phyloP scores from a whole-genome alignment of 2,329 filamentous ascomycete genomes.

The Fusarium ambrosium region DNA sequence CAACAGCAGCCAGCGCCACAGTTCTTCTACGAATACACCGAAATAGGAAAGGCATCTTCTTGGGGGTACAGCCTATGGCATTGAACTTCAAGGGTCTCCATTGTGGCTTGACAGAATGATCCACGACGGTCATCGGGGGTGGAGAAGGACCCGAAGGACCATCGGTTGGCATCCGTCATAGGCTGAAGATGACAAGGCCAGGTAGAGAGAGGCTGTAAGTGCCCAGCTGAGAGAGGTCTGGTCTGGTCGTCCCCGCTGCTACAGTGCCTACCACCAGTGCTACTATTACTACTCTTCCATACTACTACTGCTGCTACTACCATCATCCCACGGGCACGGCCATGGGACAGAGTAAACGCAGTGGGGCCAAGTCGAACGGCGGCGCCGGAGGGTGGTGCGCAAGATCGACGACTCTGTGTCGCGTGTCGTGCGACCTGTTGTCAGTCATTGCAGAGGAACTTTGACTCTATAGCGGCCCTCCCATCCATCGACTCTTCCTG shows the following conservation, averaged over 20 bases:
- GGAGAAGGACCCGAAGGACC: neutral
- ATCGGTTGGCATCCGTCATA: neutral
- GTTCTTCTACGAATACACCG: neutral
- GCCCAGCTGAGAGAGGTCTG: neutral
- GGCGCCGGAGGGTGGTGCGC: neutral
- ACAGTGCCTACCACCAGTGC: neutral
- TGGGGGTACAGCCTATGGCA: neutral
- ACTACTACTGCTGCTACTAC: neutral
- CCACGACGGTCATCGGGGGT: neutral
- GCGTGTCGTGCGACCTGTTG: neutral
- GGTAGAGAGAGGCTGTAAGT: neutral
- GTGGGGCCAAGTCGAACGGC: slow-evolving; percentile 10
- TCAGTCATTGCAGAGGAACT: neutral
- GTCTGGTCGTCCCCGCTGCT: neutral
- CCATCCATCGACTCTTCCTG: neutral
- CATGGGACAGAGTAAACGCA: neutral
- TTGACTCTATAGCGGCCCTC: neutral
- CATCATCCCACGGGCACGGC: slow-evolving; percentile 8
- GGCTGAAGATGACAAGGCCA: neutral
- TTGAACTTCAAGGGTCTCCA: neutral
- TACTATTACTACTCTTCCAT: neutral
- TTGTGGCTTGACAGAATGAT: slow-evolving; percentile 7
- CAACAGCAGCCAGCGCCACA: neutral
- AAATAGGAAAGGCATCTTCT: neutral
- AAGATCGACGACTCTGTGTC: slow-evolving; percentile 7